Base-by-base conservation (phyloP, 2,329 filamentous ascomycete species). In the Ceratocystiopsis minuta region DNA sequence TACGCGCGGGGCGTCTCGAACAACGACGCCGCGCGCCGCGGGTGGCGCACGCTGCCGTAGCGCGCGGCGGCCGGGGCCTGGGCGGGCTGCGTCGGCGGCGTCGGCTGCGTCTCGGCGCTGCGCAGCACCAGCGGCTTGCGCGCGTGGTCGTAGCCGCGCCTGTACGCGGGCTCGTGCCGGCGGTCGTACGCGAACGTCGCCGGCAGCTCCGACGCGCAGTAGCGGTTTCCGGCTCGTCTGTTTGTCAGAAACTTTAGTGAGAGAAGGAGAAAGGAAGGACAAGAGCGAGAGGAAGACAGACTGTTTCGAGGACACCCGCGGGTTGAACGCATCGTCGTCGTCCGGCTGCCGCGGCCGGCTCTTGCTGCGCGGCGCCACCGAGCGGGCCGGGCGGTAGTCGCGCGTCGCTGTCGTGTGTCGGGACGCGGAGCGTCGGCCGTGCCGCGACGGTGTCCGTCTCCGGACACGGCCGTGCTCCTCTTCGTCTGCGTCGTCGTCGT, bases 1-100 rank as follows among this genome's bases (percentile, higher is more conserved):
- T 50, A 45, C 39, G 49, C 53, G 47, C 57, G 53, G 43, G 56
- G 53, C 46, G 49, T 57, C 28, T 54, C 55, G 42, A 60, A 51
- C 43, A 58, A 53, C 34, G 56, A 57, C 16, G 60, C 58, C 24
- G 44, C 38, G 5, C 53, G 56, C 46, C 48, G 59, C 16, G 60
- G 24, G 11, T 60, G 42, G 60, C 58, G 45, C 52, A n/a, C 54
- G 39, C 58, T 43, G 50, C 59, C 63, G 18, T 57, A 56, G 40
- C 57, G 53, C 14, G 59, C 55, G 11, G 57, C 53, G 36, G 54
- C 47, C 45, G n/a, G n/a, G n/a, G n/a, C n/a, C n/a, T n/a, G n/a
- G n/a, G n/a, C n/a, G n/a, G n/a, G n/a, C n/a, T 59, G 54, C 14
- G 60, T 58, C 24, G 42, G 36, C n/a, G 42, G 51, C 50, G 41